Evolutionary conservation across 441 rosid genomes (phyloP).

Genomic region (Populus hybrid): DNA sequence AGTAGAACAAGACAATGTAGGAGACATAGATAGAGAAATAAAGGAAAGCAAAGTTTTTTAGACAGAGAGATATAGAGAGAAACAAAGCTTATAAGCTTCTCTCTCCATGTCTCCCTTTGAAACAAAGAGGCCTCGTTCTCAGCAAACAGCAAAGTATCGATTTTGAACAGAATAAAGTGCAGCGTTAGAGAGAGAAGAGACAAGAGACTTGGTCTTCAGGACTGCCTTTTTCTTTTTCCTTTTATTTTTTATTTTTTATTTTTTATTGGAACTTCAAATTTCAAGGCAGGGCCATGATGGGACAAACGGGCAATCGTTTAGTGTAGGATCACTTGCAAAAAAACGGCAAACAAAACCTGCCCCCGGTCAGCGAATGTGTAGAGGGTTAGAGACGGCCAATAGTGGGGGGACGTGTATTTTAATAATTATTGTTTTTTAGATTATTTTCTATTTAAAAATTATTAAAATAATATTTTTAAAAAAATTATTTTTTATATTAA

Average conservation of each 20-base stretch:
- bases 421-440: too few relatives aligned
- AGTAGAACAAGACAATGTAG: conserved; percentile 73
- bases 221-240: conserved; percentile 10
- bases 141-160: conserved; percentile 59
- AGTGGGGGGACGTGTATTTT: neutral
- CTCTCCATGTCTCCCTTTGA: conserved; percentile 30
- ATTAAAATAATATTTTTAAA: too few relatives aligned
- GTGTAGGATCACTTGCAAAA: neutral
- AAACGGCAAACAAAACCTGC: conserved; percentile 12
- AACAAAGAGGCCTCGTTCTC: conserved; percentile 65
- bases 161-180: conserved; percentile 81
- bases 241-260: neutral
- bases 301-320: conserved; percentile 35
- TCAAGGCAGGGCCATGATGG: conserved; percentile 27
- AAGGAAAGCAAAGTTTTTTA: conserved; percentile 22
- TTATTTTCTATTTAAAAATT: too few relatives aligned
- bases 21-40: conserved; percentile 41
- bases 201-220: conserved; percentile 23
- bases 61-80: conserved; percentile 22
- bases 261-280: conserved; percentile 17
- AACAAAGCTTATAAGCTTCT: conserved; percentile 25
- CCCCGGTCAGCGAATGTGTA: conserved; percentile 29
- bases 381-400: neutral
- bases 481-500: too few relatives aligned
- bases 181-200: conserved; percentile 27